Evolutionary conservation across 148 eudicot species (phyloP), one percentile per base, ranked within the genome.

Genomic region (Nepenthes gracilis): DNA sequence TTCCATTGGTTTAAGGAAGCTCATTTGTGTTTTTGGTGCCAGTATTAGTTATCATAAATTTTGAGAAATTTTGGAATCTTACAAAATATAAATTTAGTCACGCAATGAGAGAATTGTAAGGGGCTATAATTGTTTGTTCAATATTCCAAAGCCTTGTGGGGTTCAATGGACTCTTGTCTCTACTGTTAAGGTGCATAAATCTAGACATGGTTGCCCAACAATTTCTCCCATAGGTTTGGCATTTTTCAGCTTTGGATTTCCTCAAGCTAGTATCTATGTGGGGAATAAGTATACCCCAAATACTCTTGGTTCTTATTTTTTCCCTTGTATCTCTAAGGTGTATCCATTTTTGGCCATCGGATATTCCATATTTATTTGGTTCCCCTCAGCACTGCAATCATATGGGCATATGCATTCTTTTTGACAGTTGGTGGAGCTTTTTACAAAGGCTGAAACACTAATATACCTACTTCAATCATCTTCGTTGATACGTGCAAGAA

Each of bases 1-100:
- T 92, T 63, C 98, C 98, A 35, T 63, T 92, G 81, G 82, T 92
- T 68, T 95, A 88, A 74, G 98, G 98, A 70, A 84, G 96, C 78
- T 92, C 98, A 57, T 92, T 92, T 81, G 86, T 88, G 65, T 92
- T 85, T 77, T 73, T 88, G 79, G 94, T 91, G 37, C 95, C 96
- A 52, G 94, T 84, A 67, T 78, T 88, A 71, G 88, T 85, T 51
- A 73, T 92, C 61, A 82, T 80, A 75, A 88, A 88, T 60, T 85
- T 96, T 35, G 75, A 81, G 66, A 96, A 92, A 64, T 72, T 23
- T 23, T 23, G 23, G 23, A 23, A 23, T 23, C 0, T 23, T 23
- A 23, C 0, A 23, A 23, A 23, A 23, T 0, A 23, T 23, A 23
- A 23, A 23, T 23, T 23, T 23, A 23, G 23, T 23, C 23, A 23